Evolutionary conservation across 352 stramenopile genomes (phyloP).

Genomic region (Globisporangium irregulare): DNA sequence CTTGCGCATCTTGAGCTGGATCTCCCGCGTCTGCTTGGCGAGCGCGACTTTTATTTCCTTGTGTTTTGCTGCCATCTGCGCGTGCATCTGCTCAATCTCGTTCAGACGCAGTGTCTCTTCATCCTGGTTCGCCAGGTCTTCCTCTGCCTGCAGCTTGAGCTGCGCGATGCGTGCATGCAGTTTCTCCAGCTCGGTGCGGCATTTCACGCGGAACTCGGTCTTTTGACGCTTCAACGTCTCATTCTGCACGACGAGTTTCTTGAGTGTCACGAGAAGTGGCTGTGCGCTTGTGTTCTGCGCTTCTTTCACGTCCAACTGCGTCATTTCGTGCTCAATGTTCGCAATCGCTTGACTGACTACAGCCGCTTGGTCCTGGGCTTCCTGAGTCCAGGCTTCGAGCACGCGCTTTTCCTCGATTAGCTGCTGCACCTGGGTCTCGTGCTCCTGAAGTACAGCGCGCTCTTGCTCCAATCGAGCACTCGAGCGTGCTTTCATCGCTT

Average conservation of each 20-base stretch:
- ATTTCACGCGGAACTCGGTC: conserved; percentile 40
- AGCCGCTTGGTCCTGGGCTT: conserved; percentile 22
- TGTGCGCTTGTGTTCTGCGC: conserved; percentile 26
- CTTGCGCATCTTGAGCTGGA: conserved; percentile 58
- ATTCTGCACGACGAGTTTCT: conserved; percentile 42
- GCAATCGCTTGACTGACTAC: conserved; percentile 30
- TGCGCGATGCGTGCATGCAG: conserved; percentile 23
- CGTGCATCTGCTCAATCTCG: not conserved
- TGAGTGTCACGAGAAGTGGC: conserved; percentile 27
- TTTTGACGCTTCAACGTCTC: conserved; percentile 56
- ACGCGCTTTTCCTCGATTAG: conserved; percentile 48
- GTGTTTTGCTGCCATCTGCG: conserved; percentile 34
- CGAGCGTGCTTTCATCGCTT: not conserved
- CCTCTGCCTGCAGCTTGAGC: not conserved
- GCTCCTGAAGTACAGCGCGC: conserved; percentile 25
- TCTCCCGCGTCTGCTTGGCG: conserved; percentile 48
- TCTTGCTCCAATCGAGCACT: conserved; percentile 11
- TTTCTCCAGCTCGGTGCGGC: conserved; percentile 35
- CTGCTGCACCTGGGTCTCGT: conserved; percentile 31
- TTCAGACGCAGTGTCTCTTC: not conserved
- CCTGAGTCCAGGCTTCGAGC: conserved; percentile 31
- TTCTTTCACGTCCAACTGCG: conserved; percentile 33
- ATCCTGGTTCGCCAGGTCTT: not conserved
- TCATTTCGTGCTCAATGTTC: conserved; percentile 37
- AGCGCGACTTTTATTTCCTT: conserved; percentile 62